phyloP scores from a whole-genome alignment of 192 early-diverging fungal species.

The Backusella mclennaniae region DNA sequence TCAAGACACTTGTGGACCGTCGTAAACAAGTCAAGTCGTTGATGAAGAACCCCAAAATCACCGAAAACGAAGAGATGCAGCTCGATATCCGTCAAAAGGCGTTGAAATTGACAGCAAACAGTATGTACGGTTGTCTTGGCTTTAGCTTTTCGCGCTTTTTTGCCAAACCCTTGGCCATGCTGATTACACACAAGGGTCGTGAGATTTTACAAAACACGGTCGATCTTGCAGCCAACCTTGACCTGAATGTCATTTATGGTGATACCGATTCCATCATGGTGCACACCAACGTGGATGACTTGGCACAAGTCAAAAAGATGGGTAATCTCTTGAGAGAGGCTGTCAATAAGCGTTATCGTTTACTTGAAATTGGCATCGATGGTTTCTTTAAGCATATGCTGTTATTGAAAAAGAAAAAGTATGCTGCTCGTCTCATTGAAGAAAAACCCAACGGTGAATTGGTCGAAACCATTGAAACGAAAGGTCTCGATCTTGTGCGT shows the following conservation, averaged over 20 bases:
- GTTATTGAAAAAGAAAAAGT: slow-evolving; percentile 97
- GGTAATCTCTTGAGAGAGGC: slow-evolving; percentile 79
- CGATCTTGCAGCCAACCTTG: slow-evolving; percentile 72
- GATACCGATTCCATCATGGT: slow-evolving; percentile 99
- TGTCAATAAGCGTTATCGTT: slow-evolving; percentile 90
- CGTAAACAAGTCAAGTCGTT: slow-evolving; percentile 86
- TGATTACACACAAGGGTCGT: slow-evolving; percentile 92
- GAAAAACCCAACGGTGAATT: slow-evolving; percentile 57
- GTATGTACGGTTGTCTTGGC: slow-evolving; percentile 98
- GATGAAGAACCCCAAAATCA: slow-evolving; percentile 72
- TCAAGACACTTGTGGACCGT: slow-evolving; percentile 87
- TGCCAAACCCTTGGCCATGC: slow-evolving; percentile 96
- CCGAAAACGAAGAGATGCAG: slow-evolving; percentile 53
- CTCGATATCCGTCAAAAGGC: slow-evolving; percentile 92
- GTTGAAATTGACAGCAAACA: slow-evolving; percentile 97
- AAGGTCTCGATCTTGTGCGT: slow-evolving; percentile 94
- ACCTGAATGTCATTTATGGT: slow-evolving; percentile 95
- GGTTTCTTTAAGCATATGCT: slow-evolving; percentile 88
- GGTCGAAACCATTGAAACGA: slow-evolving; percentile 69
- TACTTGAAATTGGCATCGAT: slow-evolving; percentile 97
- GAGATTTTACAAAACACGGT: slow-evolving; percentile 96
- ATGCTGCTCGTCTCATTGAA: slow-evolving; percentile 80
- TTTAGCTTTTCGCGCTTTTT: slow-evolving; percentile 92
- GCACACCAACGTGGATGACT: slow-evolving; percentile 73
- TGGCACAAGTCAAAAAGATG: slow-evolving; percentile 74